Percentiles rank a stretch among this genome's conserved stretches.
Evolutionary conservation across 2,329 filamentous ascomycete species (phyloP).

Genomic region (Elsinoe necatrix): DNA sequence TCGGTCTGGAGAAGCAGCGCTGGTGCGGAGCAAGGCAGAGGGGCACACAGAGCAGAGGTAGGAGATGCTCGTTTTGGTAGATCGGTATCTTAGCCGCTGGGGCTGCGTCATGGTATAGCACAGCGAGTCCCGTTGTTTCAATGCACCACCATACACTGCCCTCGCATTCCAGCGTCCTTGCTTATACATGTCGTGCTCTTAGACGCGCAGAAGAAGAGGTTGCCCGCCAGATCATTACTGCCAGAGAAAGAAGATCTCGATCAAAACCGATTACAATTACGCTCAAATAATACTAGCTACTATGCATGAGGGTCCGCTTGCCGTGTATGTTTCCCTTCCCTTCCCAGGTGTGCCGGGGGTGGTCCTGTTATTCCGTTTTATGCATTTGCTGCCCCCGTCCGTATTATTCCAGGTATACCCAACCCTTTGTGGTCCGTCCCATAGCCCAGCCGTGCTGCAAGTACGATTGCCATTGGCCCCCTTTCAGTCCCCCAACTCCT

Average conservation of each 20-base stretch:
- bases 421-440: too few relatives aligned
- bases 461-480: too few relatives aligned
- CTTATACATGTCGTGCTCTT: too few relatives aligned
- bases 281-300: background rate
- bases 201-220: too few relatives aligned
- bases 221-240: too few relatives aligned
- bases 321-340: background rate
- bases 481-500: too few relatives aligned
- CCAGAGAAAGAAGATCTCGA: background rate
- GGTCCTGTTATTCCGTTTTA: background rate
- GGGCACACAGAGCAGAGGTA: too few relatives aligned
- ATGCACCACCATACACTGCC: background rate
- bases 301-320: background rate
- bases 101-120: slow-evolving; percentile 7
- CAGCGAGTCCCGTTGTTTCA: background rate
- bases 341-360: background rate
- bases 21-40: too few relatives aligned
- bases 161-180: background rate
- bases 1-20: too few relatives aligned
- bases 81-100: background rate
- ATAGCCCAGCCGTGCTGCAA: too few relatives aligned
- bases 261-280: slow-evolving; percentile 6
- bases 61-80: background rate
- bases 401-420: background rate
- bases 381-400: background rate